Base-by-base conservation (phyloP, 495 filamentous ascomycete genomes). In the Pseudoneurospora amorphoporcata region DNA sequence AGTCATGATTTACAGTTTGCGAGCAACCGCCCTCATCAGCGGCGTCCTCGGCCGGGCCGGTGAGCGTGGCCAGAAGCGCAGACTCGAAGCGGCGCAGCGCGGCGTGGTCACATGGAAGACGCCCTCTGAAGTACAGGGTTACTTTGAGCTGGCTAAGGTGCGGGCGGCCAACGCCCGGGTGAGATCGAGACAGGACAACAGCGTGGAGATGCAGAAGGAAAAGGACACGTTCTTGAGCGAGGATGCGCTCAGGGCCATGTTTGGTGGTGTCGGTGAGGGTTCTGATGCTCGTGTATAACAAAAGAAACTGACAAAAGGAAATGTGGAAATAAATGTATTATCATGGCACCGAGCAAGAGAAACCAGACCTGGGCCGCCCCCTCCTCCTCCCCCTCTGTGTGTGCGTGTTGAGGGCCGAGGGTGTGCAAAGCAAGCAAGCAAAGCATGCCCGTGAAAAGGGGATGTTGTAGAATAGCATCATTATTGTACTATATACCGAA, bases 31-130 rank as follows among this genome's bases (percentile, higher is more conserved):
- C 76, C 84, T 98, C 72, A 94, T 99, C 78, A 92, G 92, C 10
- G 92, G 92, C 53, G 88, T 94, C 8, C 85, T 99, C 14, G 96
- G 94, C 4, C 86, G 91, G 4, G 95, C 96, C 6, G 95, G 94
- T 10, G 82, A 97, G 82, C 84, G 88, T 68, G 95, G 95, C 39
- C 90, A 94, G 76, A 73, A 82, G 72, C 83, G 86, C 72, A 88
- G 95, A 71, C 77, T 90, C 37, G 83, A 84, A 65, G 84, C 85
- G 69, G 94, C 93, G 3, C 74, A 83, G 72, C 76, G 82, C 7
- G 92, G 91, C n/a, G 75, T 82, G 14, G 81, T 89, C 23, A 84
- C 86, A 1, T 93, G 91, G 82, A 43, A 78, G 45, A 87, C 84
- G 69, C 82, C 89, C 8, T 37, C 61, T 2, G 82, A 83, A 2